Base-by-base conservation (phyloP, 78 protist species). In the Tieghemostelium lacteum region DNA sequence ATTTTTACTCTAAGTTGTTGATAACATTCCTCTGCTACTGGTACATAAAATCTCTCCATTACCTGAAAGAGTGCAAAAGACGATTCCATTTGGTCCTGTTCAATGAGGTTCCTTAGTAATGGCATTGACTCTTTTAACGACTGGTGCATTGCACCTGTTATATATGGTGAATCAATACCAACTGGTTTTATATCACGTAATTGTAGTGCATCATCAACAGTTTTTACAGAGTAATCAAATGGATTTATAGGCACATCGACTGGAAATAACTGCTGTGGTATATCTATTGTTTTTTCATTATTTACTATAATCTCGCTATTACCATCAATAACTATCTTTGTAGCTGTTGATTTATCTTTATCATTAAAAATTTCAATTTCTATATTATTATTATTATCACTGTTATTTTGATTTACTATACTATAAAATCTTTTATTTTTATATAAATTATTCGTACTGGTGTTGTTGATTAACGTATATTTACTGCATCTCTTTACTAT, bases 221-320 rank as follows among this genome's bases (percentile, higher is more conserved):
- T 83, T 14, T 69, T 61, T 0, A 83, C 26, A n/a, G 50, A 26
- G 33, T 83, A 83, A 63, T 67, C 91, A 26, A 83, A 83, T 66
- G 91, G 91, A 69, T 83, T 83, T 10, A 83, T 83, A 33, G 91
- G 91, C n/a, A n/a, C n/a, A n/a, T n/a, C n/a, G n/a, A n/a, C n/a
- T n/a, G n/a, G n/a, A n/a, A n/a, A n/a, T n/a, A n/a, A n/a, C n/a
- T n/a, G n/a, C n/a, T n/a, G n/a, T 60, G 77, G 24, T 54, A 36
- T 36, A 31, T 49, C 60, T 28, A 33, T 16, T 49, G 24, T 12
- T 16, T 49, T 12, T 16, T 8, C 54, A 49, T 49, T 16, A 12
- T 49, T 49, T 49, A 57, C 4, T 52, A 7, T 14, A 45, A 14
- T 45, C n/a, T 45, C 52, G 10, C n/a, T 6, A 45, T 45, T 45